A percentile compares a stretch with the other conserved stretches of the same genome.
These are phyloP conservation scores for Ceratocystis cubensis DNA, from an alignment of 2,329 filamentous ascomycete genomes.

Conservation along the genomic window DNA sequence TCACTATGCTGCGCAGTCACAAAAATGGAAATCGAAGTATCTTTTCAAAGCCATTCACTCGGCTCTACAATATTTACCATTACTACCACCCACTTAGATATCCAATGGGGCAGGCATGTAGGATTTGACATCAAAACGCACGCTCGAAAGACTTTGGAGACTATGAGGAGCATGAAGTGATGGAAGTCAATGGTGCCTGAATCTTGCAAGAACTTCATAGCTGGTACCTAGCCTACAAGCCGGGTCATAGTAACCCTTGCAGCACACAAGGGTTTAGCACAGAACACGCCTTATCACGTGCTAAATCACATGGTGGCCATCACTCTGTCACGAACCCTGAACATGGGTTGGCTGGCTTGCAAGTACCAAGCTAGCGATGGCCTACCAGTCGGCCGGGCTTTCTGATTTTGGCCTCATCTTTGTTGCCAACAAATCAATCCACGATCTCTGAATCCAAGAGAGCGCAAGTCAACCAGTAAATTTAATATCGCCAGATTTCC, in stretches of 20 bases:
- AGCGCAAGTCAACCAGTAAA: background rate
- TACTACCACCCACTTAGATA: no score
- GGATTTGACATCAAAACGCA: no score
- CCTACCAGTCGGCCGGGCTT: background rate
- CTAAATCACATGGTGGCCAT: background rate
- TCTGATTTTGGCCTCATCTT: background rate
- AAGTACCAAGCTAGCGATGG: background rate
- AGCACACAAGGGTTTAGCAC: background rate
- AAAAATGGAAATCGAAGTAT: no score
- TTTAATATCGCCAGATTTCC: background rate
- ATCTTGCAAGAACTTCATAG: no score
- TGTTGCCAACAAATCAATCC: background rate
- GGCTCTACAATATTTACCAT: no score
- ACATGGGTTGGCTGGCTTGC: background rate
- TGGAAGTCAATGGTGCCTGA: no score
- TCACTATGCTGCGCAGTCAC: no score
- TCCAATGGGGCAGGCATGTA: no score
- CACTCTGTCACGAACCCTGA: background rate
- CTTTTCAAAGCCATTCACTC: no score
- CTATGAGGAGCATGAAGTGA: no score
- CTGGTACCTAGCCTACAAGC: background rate
- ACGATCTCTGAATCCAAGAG: background rate
- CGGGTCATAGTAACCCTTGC: background rate
- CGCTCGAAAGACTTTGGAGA: no score
- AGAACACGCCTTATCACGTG: background rate